Evolutionary conservation across 1,284 basidiomycete species (phyloP), one percentile per base, ranked within the genome.

Genomic region (Puccinia coronata): DNA sequence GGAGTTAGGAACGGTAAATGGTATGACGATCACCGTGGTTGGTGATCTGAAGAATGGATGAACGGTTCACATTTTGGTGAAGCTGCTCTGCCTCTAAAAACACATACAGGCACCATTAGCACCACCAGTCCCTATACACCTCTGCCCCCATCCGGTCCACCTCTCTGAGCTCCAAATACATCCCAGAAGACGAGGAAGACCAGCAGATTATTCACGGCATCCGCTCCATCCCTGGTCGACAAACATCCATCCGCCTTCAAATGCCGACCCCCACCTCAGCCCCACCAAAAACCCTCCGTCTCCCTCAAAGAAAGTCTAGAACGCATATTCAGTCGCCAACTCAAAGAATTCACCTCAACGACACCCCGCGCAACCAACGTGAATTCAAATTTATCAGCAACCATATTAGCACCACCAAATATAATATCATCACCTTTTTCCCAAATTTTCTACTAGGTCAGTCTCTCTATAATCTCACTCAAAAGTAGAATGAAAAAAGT

Each of bases 41-140:
- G 97, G 97, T 82, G 97, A 99, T 87, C 89, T 99, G 84, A 98
- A 98, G 90, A 97, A 99, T 86, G 97, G 97, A 55, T 91, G 97
- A 82, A 99, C 97, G 0, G 96, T 98, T 0, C 97, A 99, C 88
- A 94, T 93, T 84, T 90, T 99, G n/a, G n/a, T n/a, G n/a, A n/a
- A n/a, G n/a, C n/a, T n/a, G n/a, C n/a, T n/a, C n/a, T n/a, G n/a
- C n/a, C n/a, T n/a, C n/a, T n/a, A n/a, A n/a, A n/a, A n/a, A 43
- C 43, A 8, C 43, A 6, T 43, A 61, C 6, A 18, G 59, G 28
- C 57, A 9, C 23, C 36, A 47, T 36, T 18, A 36, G 3, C 72
- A 20, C 51, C 51, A n/a, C 20, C 55, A 43, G 20, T 25, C 53
- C 14, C 31, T 61, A 39, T 47, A n/a, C n/a, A n/a, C 39, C 36